Evolutionary conservation across 2,329 filamentous ascomycete genomes (phyloP).

Genomic region (Claviceps maximensis): DNA sequence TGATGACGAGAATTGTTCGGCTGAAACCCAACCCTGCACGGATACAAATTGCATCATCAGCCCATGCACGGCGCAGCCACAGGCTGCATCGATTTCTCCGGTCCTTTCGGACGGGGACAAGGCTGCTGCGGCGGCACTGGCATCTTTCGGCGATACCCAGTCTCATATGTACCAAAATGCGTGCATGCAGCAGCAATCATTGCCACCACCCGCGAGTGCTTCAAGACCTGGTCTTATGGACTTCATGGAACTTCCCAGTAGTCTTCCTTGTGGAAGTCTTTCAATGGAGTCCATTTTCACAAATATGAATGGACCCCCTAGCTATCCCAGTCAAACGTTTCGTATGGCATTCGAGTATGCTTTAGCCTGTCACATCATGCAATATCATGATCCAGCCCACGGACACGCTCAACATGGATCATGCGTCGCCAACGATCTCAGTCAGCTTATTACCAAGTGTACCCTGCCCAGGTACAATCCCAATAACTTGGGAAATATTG

Average conservation of each 20-base stretch:
- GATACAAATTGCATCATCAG: conserved; percentile 21
- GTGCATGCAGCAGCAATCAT: conserved; percentile 5
- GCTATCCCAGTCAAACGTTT: conserved; percentile 8
- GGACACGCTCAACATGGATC: conserved; percentile 11
- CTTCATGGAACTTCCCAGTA: conserved; percentile 7
- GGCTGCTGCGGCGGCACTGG: conserved; percentile 17
- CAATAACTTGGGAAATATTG: conserved; percentile 7
- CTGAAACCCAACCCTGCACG: conserved; percentile 22
- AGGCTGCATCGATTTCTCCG: not conserved
- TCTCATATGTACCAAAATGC: conserved; percentile 5
- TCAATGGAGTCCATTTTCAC: conserved; percentile 9
- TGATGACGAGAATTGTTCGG: conserved; percentile 21
- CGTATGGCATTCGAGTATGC: conserved; percentile 12
- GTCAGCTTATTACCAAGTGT: conserved; percentile 14
- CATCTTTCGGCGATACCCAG: conserved; percentile 17
- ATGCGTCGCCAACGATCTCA: conserved; percentile 17
- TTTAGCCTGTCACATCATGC: conserved; percentile 17
- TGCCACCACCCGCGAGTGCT: not conserved
- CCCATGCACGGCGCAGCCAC: conserved; percentile 4
- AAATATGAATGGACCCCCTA: conserved; percentile 3
- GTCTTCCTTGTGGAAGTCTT: conserved; percentile 12
- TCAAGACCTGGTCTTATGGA: conserved; percentile 3
- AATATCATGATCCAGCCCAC: conserved; percentile 16
- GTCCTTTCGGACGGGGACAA: conserved; percentile 12
- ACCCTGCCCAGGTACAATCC: conserved; percentile 13